Percentiles rank a stretch among this genome's conserved stretches.
These are phyloP conservation scores for Pythium vanterpoolii DNA, from an alignment of 352 stramenopile genomes.

Conservation along the genomic window DNA sequence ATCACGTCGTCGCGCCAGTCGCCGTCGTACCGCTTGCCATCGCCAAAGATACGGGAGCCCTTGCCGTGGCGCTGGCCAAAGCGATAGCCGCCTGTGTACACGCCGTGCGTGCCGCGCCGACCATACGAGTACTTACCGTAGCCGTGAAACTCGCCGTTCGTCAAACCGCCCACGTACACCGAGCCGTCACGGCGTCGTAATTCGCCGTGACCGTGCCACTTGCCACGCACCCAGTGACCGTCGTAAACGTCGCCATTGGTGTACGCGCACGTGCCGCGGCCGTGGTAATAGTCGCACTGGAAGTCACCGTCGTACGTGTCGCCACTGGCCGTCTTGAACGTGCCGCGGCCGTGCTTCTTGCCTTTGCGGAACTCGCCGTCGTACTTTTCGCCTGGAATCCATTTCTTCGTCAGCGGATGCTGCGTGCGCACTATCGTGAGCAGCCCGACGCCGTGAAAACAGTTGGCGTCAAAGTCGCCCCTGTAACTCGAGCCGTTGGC, in stretches of 20 bases:
- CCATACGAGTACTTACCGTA: constrained; percentile 56
- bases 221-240: constrained; percentile 54
- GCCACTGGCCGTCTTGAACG: constrained; percentile 30
- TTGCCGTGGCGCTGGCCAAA: constrained; percentile 55
- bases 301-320: constrained; percentile 60
- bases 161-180: constrained; percentile 53
- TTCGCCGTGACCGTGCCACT: constrained; percentile 55
- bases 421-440: constrained; percentile 45
- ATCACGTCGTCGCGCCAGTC: constrained; percentile 59
- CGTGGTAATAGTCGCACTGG: constrained; percentile 45
- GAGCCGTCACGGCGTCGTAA: constrained; percentile 46
- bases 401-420: constrained; percentile 64
- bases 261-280: constrained; percentile 54
- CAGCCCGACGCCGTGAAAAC: constrained; percentile 67
- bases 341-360: constrained; percentile 54
- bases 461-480: constrained; percentile 47
- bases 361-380: constrained; percentile 57
- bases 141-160: constrained; percentile 49
- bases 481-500: constrained; percentile 34
- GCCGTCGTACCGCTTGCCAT: constrained; percentile 58
- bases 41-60: constrained; percentile 54
- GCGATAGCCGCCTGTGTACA: constrained; percentile 60
- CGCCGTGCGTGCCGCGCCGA: constrained; percentile 37
- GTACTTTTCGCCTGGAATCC: constrained; percentile 55
- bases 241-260: constrained; percentile 65